A percentile compares a stretch with the other conserved stretches of the same genome.
These are phyloP conservation scores for Creolimax fragrantissima DNA, from an alignment of 78 protist species.

Conservation along the genomic window DNA sequence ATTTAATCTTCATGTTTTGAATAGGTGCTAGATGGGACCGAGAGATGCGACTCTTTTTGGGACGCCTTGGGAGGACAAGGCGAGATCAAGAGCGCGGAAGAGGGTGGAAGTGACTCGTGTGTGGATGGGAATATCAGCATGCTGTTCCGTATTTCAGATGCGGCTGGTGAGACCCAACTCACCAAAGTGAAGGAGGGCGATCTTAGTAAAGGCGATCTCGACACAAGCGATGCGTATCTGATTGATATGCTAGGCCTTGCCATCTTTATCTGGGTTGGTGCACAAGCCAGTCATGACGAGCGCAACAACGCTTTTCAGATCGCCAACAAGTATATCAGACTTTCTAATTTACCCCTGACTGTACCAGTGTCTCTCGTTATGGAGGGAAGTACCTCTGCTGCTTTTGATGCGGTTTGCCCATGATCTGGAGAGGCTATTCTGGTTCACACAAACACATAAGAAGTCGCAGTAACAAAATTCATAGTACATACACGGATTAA, in stretches of 20 bases:
- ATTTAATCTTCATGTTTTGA: no score
- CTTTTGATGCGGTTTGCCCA: neutral
- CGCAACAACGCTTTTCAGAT: neutral
- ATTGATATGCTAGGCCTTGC: slow-evolving; percentile 32
- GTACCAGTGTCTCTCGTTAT: neutral
- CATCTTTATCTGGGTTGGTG: slow-evolving; percentile 49
- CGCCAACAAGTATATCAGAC: neutral
- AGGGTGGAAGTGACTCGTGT: slow-evolving; percentile 28
- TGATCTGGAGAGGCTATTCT: no score
- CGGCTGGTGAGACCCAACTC: neutral
- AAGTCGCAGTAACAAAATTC: no score
- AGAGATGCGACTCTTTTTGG: slow-evolving; percentile 32
- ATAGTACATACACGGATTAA: no score
- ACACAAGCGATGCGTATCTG: slow-evolving; percentile 40
- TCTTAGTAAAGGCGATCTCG: neutral
- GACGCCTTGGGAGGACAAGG: neutral
- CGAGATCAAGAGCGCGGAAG: slow-evolving; percentile 22
- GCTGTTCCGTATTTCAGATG: slow-evolving; percentile 29
- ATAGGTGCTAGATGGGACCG: neutral
- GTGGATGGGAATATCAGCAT: neutral
- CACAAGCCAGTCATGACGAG: slow-evolving; percentile 21
- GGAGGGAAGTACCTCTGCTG: neutral
- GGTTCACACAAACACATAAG: no score
- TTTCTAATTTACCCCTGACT: neutral
- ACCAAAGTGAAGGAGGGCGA: neutral